phyloP scores from a whole-genome alignment of 2,329 filamentous ascomycete species.

The Diaporthe eres region DNA sequence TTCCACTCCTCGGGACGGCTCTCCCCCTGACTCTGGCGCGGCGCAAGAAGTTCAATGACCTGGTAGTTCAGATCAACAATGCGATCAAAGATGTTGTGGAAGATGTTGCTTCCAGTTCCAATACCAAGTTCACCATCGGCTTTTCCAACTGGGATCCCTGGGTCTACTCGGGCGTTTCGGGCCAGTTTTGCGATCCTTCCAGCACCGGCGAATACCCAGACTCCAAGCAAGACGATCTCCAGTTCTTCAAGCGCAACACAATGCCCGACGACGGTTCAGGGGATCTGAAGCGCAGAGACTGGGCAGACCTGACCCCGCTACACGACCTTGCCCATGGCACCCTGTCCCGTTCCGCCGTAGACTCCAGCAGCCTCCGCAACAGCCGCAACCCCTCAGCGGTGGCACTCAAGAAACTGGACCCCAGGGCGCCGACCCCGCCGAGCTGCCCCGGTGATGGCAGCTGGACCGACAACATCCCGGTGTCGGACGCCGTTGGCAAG shows the following conservation, averaged over 20 bases:
- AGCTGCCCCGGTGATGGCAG: not conserved
- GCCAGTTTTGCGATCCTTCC: not conserved
- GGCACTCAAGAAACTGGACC: not conserved
- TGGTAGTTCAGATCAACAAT: not conserved
- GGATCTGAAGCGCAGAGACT: not conserved
- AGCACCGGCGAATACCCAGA: not conserved
- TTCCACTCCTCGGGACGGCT: not conserved
- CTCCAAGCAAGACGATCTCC: not conserved
- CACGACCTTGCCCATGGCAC: not conserved
- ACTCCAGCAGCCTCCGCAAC: not conserved
- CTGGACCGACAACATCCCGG: not conserved
- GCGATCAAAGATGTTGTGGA: not conserved
- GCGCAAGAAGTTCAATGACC: not conserved
- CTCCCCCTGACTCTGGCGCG: not conserved
- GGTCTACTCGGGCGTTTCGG: not conserved
- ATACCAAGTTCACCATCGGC: not conserved
- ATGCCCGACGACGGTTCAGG: not conserved
- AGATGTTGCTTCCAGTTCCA: not conserved
- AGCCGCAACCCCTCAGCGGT: not conserved
- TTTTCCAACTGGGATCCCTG: not conserved
- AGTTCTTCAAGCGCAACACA: not conserved
- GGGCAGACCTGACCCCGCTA: not conserved
- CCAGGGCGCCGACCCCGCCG: not conserved
- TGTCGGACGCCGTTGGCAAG: not conserved
- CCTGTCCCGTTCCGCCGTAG: not conserved